Evolutionary conservation across 768 basidiomycete genomes (phyloP).

Genomic region (Exidia glandulosa): DNA sequence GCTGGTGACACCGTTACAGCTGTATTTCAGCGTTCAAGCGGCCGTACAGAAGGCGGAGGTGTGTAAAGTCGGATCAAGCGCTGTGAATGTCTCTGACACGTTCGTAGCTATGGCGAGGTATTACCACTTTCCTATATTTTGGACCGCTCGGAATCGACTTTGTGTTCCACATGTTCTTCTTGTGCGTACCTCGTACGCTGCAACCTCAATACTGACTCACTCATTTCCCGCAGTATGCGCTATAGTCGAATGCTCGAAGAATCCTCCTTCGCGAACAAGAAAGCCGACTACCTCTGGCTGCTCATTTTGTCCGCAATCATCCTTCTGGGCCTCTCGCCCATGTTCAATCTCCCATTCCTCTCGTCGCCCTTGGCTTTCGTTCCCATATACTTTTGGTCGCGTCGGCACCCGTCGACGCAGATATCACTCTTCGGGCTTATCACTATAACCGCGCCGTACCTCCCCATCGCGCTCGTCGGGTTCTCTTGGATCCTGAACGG

Average conservation of each 20-base stretch:
- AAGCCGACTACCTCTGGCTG: slow-evolving; percentile 94
- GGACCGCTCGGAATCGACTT: slow-evolving; percentile 89
- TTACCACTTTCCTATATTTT: slow-evolving; percentile 94
- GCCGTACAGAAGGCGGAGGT: slow-evolving; percentile 78
- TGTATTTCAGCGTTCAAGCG: slow-evolving; percentile 86
- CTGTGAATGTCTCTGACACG: slow-evolving; percentile 8
- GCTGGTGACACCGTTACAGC: slow-evolving; percentile 77
- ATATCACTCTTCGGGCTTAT: slow-evolving; percentile 92
- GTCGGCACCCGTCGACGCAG: slow-evolving; percentile 85
- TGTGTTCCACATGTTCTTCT: slow-evolving; percentile 96
- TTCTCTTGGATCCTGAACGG: slow-evolving; percentile 60
- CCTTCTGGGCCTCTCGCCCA: slow-evolving; percentile 78
- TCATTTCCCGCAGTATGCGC: slow-evolving; percentile 59
- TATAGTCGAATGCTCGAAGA: slow-evolving; percentile 97
- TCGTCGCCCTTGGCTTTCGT: slow-evolving; percentile 90
- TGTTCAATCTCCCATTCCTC: slow-evolving; percentile 87
- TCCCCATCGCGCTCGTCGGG: slow-evolving; percentile 76
- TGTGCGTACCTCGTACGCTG: slow-evolving; percentile 45
- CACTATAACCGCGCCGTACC: slow-evolving; percentile 91
- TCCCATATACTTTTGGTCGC: slow-evolving; percentile 94
- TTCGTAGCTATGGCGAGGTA: slow-evolving; percentile 68
- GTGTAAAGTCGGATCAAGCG: slow-evolving; percentile 11
- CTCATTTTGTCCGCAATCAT: slow-evolving; percentile 73
- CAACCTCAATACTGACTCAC: background rate
- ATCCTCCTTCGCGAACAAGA: slow-evolving; percentile 82